phyloP scores from a whole-genome alignment of 1,139 yeast genomes.

The Taphrina betulina region DNA sequence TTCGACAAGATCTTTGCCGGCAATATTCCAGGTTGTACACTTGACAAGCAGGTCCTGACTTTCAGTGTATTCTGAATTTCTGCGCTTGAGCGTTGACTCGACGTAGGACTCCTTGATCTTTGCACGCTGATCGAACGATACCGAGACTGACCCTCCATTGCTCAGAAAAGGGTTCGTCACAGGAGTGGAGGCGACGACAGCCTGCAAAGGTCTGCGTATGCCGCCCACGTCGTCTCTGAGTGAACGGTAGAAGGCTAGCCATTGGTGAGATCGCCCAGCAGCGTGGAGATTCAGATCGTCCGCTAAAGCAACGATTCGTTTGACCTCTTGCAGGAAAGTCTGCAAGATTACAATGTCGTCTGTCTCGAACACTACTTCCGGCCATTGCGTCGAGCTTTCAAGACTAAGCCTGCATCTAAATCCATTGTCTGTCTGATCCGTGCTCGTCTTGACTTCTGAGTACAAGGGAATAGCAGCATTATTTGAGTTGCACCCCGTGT shows the following conservation, averaged over 20 bases:
- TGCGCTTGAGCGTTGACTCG: neutral
- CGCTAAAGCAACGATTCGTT: slow-evolving; percentile 8
- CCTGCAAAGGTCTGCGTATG: neutral
- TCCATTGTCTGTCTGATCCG: neutral
- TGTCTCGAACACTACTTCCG: neutral
- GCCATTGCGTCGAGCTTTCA: neutral
- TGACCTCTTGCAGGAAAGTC: slow-evolving; percentile 9
- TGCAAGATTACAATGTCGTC: slow-evolving; percentile 1
- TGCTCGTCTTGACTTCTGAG: neutral
- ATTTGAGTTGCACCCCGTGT: too few relatives aligned
- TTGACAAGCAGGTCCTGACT: neutral
- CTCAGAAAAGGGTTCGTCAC: neutral
- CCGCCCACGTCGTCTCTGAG: neutral
- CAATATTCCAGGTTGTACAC: slow-evolving; percentile 31
- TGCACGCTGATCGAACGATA: too few relatives aligned
- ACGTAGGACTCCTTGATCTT: neutral
- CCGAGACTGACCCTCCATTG: neutral
- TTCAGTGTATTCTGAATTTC: slow-evolving; percentile 10
- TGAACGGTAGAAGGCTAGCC: slow-evolving; percentile 11
- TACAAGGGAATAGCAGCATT: neutral
- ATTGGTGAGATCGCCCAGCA: slow-evolving; percentile 15
- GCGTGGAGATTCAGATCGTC: slow-evolving; percentile 2
- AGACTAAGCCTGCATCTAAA: neutral
- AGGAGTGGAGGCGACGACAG: neutral
- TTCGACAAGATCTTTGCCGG: slow-evolving; percentile 24